phyloP scores from a whole-genome alignment of 768 basidiomycete genomes.

The Lactarius sp. region DNA sequence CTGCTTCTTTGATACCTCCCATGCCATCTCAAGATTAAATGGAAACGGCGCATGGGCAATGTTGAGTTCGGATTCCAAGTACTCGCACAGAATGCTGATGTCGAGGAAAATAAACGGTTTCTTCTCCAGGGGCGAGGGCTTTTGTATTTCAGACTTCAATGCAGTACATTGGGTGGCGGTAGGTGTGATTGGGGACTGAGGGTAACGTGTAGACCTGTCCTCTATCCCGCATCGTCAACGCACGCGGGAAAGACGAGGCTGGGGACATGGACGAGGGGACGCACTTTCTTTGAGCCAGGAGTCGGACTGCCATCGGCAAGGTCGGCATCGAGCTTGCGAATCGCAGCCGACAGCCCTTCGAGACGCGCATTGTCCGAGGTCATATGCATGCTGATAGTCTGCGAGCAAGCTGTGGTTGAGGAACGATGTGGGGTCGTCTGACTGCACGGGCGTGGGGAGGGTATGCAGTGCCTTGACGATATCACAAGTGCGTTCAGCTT shows the following conservation, averaged over 20 bases:
- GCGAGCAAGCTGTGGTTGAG: constrained; percentile 61
- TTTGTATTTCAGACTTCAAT: constrained; percentile 61
- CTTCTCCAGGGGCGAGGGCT: constrained; percentile 61
- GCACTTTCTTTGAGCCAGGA: constrained; percentile 56
- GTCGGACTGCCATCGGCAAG: not conserved
- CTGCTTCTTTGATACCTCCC: constrained; percentile 55
- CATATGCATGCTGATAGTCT: constrained; percentile 69
- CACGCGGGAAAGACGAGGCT: not conserved
- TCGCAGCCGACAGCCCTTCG: constrained; percentile 49
- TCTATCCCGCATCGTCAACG: constrained; percentile 40
- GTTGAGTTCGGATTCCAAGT: constrained; percentile 93
- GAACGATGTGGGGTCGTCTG: constrained; percentile 37
- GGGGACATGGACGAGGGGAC: constrained; percentile 1
- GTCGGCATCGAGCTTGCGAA: constrained; percentile 39
- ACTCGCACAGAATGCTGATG: constrained; percentile 92
- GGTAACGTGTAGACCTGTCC: constrained; percentile 57
- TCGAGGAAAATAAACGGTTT: constrained; percentile 99
- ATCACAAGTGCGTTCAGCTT: constrained; percentile 52
- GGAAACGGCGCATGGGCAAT: constrained; percentile 71
- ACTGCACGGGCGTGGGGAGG: constrained; percentile 31
- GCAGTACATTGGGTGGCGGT: constrained; percentile 86
- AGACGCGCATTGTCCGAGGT: constrained; percentile 50
- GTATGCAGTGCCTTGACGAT: constrained; percentile 57
- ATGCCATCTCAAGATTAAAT: constrained; percentile 86
- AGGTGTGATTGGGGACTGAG: constrained; percentile 59